These are phyloP conservation scores for Cercospora canescens DNA, from an alignment of 2,329 filamentous ascomycete genomes.

Conservation along the genomic window DNA sequence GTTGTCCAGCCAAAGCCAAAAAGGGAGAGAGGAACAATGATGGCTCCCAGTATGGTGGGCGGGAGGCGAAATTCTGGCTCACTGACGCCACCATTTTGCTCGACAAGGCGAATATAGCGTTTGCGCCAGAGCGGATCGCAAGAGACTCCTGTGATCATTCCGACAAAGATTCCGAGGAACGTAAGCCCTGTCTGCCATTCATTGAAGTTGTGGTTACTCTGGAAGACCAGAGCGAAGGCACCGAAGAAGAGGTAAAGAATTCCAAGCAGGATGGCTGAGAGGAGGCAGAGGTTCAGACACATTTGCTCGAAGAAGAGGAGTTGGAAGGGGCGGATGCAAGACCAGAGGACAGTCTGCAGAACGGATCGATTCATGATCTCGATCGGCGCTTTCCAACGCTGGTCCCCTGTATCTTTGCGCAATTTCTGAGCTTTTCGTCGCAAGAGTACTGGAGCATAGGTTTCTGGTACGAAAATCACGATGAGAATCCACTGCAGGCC, in stretches of 20 bases:
- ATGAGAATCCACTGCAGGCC: conserved; percentile 65
- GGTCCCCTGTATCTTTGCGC: conserved; percentile 73
- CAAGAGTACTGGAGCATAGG: conserved; percentile 70
- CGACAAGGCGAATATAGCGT: conserved; percentile 57
- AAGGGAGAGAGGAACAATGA: conserved; percentile 76
- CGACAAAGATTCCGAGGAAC: conserved; percentile 69
- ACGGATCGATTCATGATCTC: conserved; percentile 73
- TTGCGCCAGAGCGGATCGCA: conserved; percentile 67
- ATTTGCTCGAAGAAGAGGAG: conserved; percentile 75
- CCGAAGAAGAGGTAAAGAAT: conserved; percentile 91
- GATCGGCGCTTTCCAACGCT: conserved; percentile 68
- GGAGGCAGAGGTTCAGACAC: conserved; percentile 77
- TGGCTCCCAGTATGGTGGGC: conserved; percentile 64
- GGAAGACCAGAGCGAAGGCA: conserved; percentile 76
- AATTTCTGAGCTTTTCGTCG: conserved; percentile 68
- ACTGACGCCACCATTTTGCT: conserved; percentile 56
- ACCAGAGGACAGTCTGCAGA: conserved; percentile 49
- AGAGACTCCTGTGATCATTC: conserved; percentile 64
- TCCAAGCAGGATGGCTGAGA: conserved; percentile 81
- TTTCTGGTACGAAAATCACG: conserved; percentile 77
- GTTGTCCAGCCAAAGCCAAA: conserved; percentile 51
- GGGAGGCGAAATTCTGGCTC: conserved; percentile 88
- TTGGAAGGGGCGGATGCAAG: conserved; percentile 68
- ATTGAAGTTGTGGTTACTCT: conserved; percentile 71
- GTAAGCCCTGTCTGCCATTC: conserved; percentile 77